Base-by-base conservation (phyloP, 129 eudicot species). In the Saposhnikovia divaricata region DNA sequence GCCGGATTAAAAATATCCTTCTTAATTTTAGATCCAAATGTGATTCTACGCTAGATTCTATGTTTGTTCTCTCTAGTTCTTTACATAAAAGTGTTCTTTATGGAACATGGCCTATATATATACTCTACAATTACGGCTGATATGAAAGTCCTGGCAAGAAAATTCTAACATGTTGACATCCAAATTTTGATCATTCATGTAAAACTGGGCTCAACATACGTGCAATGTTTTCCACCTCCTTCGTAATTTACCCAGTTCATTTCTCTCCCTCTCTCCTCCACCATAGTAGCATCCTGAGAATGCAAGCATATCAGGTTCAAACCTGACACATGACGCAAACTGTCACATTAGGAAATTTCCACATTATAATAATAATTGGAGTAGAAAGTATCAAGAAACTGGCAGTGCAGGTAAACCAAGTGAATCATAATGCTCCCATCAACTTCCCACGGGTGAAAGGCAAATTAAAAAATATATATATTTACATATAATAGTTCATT, bases 291-390 rank as follows among this genome's bases (percentile, higher is more conserved):
- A 92, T 86, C 97, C 97, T 79, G 97, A 92, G 93, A 92, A 92
- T 83, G 97, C 97, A 85, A 92, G 97, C 97, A 92, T 92, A 85
- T 92, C 97, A 80, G 97, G 96, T 86, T 92, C 97, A 87, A 90
- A 92, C 97, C 97, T 92, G 93, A 82, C 79, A 82, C 18, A 78
- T 70, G 48, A 78, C 46, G 63, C 75, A 78, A 61, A 74, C 78
- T 69, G 80, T 66, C 74, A 72, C 79, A 82, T 72, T 25, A 90
- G 78, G 65, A 81, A 31, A 55, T 2, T 38, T 70, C 53, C 15
- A 5, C 76, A 69, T 53, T 46, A 43, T 57, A 74, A 61, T 10
- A n/a, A 59, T 61, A 10, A 61, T 1, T 61, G 16, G 19, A 27
- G 40, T 44, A 3, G 69, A 77, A 51, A 0, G 15, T 43, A 50